Base-by-base conservation (phyloP, 2,329 filamentous ascomycete genomes). In the Trichophyton simii region DNA sequence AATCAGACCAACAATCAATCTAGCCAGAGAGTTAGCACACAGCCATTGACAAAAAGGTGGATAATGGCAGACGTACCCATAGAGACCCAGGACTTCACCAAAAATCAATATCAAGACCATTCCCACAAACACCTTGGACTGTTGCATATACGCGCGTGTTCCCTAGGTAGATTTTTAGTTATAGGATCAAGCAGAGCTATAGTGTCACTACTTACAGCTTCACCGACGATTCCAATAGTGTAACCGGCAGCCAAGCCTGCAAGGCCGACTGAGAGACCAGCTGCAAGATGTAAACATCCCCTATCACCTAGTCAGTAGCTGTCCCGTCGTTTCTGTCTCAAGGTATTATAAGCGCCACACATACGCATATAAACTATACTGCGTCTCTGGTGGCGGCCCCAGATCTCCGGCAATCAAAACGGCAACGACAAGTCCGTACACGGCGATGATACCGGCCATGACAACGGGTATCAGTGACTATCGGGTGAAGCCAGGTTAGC, bases 71-170 rank as follows among this genome's bases (percentile, higher is more conserved):
- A 60, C 87, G 67, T 81, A 96, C 90, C 94, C 94, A 71, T 99
- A 99, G 36, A 99, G 86, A 74, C 94, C 94, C 72, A 99, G 74
- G 18, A 99, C 94, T 80, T 99, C 94, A 62, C 90, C 94, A 73
- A 99, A 99, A 83, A 99, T 99, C 65, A 97, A 82, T 68, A 97
- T 97, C 69, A 99, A 78, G 55, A 99, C 92, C 94, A 97, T 97
- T 75, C 94, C 94, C 58, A 99, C 94, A 69, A 96, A 99, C 67
- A 99, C 88, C 65, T 92, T 84, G 58, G 89, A 95, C 76, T 99
- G 94, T 70, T 90, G 85, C 91, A 99, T 96, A 78, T 95, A 97
- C 62, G 91, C 86, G 68, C 94, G 86, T 60, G 97, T 92, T 64
- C 94, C 84, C 81, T 83, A 25, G 44, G 54, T 34, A 60, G 3